Percentiles rank a stretch among this genome's conserved stretches.
Conservation (phyloP, 2,329 filamentous ascomycete genomes). For the Ophiostoma sp. region DNA sequence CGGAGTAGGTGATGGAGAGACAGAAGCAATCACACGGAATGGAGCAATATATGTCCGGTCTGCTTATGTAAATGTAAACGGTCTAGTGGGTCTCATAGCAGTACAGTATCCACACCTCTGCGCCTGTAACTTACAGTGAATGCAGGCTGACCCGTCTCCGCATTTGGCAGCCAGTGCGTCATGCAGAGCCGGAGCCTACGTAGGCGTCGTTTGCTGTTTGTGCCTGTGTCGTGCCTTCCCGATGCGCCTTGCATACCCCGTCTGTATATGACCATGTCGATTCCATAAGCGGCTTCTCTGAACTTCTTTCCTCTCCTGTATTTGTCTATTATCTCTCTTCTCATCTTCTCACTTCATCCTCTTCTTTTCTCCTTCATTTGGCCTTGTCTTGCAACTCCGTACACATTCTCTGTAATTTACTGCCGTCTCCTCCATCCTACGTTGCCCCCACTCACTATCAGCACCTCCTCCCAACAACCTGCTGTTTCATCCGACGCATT, state of each 20-base stretch:
- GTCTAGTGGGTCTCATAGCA: neutral
- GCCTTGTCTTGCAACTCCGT: neutral
- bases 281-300: neutral
- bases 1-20: too few relatives aligned
- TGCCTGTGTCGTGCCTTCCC: neutral
- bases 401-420: neutral
- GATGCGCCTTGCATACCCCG: conserved; percentile 6
- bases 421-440: conserved; percentile 7
- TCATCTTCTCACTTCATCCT: too few relatives aligned
- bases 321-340: neutral
- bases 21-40: neutral
- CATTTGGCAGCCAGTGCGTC: conserved; percentile 8
- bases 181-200: neutral
- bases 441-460: conserved; percentile 1
- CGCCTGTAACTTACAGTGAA: neutral
- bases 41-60: neutral
- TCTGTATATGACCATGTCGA: neutral
- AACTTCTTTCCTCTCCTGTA: neutral
- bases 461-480: neutral
- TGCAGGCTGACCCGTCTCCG: neutral
- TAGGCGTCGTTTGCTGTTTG: neutral
- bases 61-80: neutral
- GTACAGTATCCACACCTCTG: neutral
- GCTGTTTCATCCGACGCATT: neutral
- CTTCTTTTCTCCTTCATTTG: neutral